Base-by-base conservation (phyloP, 2,329 filamentous ascomycete genomes). In the Penicillium paneum region DNA sequence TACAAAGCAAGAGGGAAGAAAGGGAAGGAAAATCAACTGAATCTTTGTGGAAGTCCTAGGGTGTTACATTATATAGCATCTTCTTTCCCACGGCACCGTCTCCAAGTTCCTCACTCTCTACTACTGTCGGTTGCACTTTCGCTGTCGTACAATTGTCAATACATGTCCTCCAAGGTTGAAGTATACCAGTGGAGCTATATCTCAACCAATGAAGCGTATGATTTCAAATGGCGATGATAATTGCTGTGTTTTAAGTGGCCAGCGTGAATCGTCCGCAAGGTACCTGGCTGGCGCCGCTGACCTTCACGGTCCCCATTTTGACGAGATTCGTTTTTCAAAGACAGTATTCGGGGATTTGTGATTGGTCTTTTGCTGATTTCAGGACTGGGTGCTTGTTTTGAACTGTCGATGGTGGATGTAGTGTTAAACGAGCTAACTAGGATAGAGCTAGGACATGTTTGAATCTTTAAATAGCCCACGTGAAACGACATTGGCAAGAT, bases 101-200 rank as follows among this genome's bases (percentile, higher is more conserved):
- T 60, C 61, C 63, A 65, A 65, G 63, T 65, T 65, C 63, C 63
- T 65, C 63, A 59, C 8, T 13, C 32, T 26, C 31, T 21, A n/a
- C 24, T 24, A 24, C 32, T 29, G 41, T 19, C 48, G 31, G 35
- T 55, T 31, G 47, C 48, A 35, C 47, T 52, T 50, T 38, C 44
- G 39, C 45, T 46, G 36, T 46, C n/a, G 52, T 54, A 60, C 48
- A 29, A 28, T 51, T 39, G 13, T 15, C 40, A 36, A 56, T 60
- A 57, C 56, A 45, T 12, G 36, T 28, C 46, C 32, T 26, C 51
- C 50, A 60, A 59, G 59, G 54, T 56, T 36, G n/a, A 28, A 50
- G 29, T 31, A 43, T 50, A 35, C 21, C 5, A 44, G 54, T 60
- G 59, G 57, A 44, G 38, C 4, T 26, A n/a, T 10, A 3, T 1